Percentiles rank a stretch among this genome's conserved stretches.
Conservation (phyloP, 352 stramenopile species). For the Phytophthora pseudosyringae region DNA sequence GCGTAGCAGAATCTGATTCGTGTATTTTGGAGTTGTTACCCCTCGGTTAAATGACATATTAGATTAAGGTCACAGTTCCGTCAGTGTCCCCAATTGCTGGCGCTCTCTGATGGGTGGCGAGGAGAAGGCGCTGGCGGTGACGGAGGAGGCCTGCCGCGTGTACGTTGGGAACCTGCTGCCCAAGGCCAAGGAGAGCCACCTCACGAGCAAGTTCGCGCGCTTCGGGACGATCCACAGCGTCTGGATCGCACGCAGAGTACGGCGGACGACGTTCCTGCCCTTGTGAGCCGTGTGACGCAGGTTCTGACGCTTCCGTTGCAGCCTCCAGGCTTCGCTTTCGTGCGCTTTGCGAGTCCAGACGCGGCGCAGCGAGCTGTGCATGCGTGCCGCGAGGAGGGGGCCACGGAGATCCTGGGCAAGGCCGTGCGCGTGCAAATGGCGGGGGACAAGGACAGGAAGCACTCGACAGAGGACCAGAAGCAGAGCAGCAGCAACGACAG, state of each 20-base stretch:
- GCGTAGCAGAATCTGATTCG: conserved; percentile 7
- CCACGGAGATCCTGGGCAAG: conserved; percentile 74
- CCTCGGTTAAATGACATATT: background rate
- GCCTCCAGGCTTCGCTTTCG: conserved; percentile 85
- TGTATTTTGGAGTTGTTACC: background rate
- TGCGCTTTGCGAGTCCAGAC: conserved; percentile 57
- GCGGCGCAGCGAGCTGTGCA: conserved; percentile 60
- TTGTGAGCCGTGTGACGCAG: conserved; percentile 1
- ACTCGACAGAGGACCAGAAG: conserved; percentile 5
- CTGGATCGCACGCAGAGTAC: conserved; percentile 77
- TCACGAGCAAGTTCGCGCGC: conserved; percentile 61
- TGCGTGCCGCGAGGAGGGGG: conserved; percentile 37
- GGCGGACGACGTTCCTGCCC: background rate
- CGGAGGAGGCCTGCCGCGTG: conserved; percentile 52
- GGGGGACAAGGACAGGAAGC: conserved; percentile 44
- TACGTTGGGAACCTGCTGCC: conserved; percentile 82
- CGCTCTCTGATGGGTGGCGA: conserved; percentile 11
- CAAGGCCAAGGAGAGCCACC: conserved; percentile 70
- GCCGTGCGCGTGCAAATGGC: conserved; percentile 77
- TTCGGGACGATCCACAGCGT: conserved; percentile 80
- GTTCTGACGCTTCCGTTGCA: conserved; percentile 32
- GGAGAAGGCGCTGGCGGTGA: conserved; percentile 24
- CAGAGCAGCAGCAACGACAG: background rate
- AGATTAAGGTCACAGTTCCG: background rate
- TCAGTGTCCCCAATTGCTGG: background rate